A percentile compares a stretch with the other conserved stretches of the same genome.
Evolutionary conservation across 78 protist genomes (phyloP).

Genomic region (Dictyostelium purpureum): DNA sequence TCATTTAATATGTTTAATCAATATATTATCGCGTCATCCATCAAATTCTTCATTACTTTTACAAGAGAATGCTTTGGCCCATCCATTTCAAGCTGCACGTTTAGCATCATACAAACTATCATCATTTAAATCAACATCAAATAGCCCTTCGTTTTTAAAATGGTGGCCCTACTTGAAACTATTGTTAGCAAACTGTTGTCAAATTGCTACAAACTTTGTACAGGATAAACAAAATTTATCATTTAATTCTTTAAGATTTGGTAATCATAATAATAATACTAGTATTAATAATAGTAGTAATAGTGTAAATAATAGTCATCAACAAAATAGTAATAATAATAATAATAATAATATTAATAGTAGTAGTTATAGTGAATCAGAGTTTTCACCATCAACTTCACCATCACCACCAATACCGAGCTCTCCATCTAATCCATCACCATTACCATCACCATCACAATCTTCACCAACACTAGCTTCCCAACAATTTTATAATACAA

Average conservation of each 20-base stretch:
- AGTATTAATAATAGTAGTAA: not conserved
- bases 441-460: not conserved
- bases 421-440: not conserved
- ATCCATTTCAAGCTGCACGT: constrained; percentile 59
- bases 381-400: constrained; percentile 3
- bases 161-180: constrained; percentile 71
- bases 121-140: not conserved
- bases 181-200: constrained; percentile 41
- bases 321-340: not conserved
- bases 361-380: constrained; percentile 3
- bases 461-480: not conserved
- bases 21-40: constrained; percentile 23
- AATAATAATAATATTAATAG: not conserved
- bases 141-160: not conserved
- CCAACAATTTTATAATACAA: constrained; percentile 1
- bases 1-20: constrained; percentile 17
- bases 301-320: not conserved
- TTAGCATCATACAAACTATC: constrained; percentile 13
- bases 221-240: constrained; percentile 9
- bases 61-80: constrained; percentile 24
- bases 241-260: constrained; percentile 1
- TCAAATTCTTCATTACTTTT: not conserved
- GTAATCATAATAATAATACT: not conserved
- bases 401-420: not conserved
- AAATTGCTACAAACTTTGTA: constrained; percentile 24